Evolutionary conservation across 352 stramenopile genomes (phyloP).

Genomic region (Globisporangium barbulae): DNA sequence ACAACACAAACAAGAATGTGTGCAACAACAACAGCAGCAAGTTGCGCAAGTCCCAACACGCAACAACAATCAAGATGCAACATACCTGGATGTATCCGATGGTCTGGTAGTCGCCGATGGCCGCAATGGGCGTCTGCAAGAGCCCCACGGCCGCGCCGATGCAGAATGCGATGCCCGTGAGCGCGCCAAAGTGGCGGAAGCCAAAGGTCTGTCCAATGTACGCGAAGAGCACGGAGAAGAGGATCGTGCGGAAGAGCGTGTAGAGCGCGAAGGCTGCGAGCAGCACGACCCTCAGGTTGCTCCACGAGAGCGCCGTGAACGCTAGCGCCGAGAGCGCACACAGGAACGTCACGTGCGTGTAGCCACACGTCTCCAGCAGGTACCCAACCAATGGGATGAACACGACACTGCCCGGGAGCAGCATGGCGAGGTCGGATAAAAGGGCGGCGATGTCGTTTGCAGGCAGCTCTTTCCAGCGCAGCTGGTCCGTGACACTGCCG

Average conservation of each 20-base stretch:
- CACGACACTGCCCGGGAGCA: slow-evolving; percentile 66
- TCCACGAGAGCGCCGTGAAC: slow-evolving; percentile 48
- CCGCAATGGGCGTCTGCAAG: slow-evolving; percentile 58
- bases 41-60: not conserved
- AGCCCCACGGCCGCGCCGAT: slow-evolving; percentile 61
- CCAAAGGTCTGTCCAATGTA: slow-evolving; percentile 77
- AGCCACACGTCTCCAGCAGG: slow-evolving; percentile 67
- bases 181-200: slow-evolving; percentile 82
- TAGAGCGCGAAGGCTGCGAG: slow-evolving; percentile 67
- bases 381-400: slow-evolving; percentile 74
- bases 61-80: slow-evolving; percentile 18
- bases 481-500: slow-evolving; percentile 53
- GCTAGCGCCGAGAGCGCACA: slow-evolving; percentile 38
- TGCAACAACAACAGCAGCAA: slow-evolving; percentile 14
- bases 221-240: slow-evolving; percentile 83
- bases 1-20: not conserved
- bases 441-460: slow-evolving; percentile 37
- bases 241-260: slow-evolving; percentile 76
- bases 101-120: slow-evolving; percentile 40
- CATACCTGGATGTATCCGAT: slow-evolving; percentile 48
- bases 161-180: slow-evolving; percentile 75
- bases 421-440: slow-evolving; percentile 47
- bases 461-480: slow-evolving; percentile 49
- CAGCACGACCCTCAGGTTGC: slow-evolving; percentile 26
- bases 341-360: slow-evolving; percentile 49